Percentiles rank a stretch among this genome's conserved stretches.
Evolutionary conservation across 164 flowering plant genomes (phyloP).

Genomic region (Vitis amurensis): DNA sequence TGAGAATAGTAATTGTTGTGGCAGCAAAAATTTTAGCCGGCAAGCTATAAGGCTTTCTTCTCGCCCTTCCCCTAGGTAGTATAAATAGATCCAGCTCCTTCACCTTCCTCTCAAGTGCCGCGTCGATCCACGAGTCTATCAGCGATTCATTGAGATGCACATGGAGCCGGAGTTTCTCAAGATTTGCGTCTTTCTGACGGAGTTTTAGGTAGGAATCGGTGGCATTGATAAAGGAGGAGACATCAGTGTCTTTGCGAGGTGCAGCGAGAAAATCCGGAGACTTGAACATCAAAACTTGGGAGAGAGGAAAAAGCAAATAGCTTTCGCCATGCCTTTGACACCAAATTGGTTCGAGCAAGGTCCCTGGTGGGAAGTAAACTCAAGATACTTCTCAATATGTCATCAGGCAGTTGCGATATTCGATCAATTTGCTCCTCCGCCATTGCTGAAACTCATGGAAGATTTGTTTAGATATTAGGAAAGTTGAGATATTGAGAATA

Average conservation of each 20-base stretch:
- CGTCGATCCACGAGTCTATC: slow-evolving; percentile 1
- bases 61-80: slow-evolving; percentile 4
- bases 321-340: slow-evolving; percentile 35
- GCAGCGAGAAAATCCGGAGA: slow-evolving; percentile 5
- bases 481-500: no score
- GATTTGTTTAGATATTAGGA: no score
- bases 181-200: neutral
- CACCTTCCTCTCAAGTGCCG: slow-evolving; percentile 18
- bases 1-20: no score
- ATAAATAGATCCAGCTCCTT: slow-evolving; percentile 25
- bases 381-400: no score
- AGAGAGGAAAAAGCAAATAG: slow-evolving; percentile 13
- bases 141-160: neutral
- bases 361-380: slow-evolving; percentile 13
- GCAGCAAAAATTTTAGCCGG: no score
- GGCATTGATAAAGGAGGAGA: slow-evolving; percentile 1
- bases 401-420: no score
- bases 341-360: slow-evolving; percentile 23
- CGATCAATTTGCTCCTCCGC: no score
- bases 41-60: neutral
- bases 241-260: no score
- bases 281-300: slow-evolving; percentile 21
- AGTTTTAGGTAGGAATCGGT: slow-evolving; percentile 6
- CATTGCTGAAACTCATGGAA: no score
- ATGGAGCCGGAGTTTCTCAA: slow-evolving; percentile 25